Conservation (phyloP, 202 grass and related monocot species). For the Cymbopogon flexuosus region DNA sequence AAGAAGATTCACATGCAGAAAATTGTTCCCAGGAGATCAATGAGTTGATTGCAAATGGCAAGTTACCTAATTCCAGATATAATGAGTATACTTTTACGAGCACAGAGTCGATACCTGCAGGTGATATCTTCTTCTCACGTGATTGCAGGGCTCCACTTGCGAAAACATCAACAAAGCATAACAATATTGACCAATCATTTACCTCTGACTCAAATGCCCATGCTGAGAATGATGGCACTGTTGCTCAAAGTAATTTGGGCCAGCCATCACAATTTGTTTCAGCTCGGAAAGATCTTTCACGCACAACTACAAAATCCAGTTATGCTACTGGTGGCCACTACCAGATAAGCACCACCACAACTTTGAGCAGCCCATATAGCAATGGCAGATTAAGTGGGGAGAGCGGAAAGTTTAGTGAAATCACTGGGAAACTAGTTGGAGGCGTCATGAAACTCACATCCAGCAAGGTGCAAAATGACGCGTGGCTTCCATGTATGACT, state of each 20-base stretch:
- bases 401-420: slow-evolving; percentile 58
- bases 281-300: slow-evolving; percentile 34
- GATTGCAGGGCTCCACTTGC: slow-evolving; percentile 43
- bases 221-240: slow-evolving; percentile 1
- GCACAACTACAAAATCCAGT: slow-evolving; percentile 46
- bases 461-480: slow-evolving; percentile 52
- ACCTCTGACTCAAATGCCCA: slow-evolving; percentile 19
- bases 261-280: slow-evolving; percentile 36
- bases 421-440: slow-evolving; percentile 51
- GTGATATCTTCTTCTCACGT: slow-evolving; percentile 72
- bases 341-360: slow-evolving; percentile 29
- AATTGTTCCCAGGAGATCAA: slow-evolving; percentile 40
- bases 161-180: slow-evolving; percentile 38
- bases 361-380: slow-evolving; percentile 36
- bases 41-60: slow-evolving; percentile 40
- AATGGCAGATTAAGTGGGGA: slow-evolving; percentile 41
- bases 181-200: slow-evolving; percentile 25
- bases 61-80: slow-evolving; percentile 42
- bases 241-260: slow-evolving; percentile 33
- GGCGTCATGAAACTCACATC: slow-evolving; percentile 56
- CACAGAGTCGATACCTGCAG: slow-evolving; percentile 51
- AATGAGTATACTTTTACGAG: slow-evolving; percentile 56
- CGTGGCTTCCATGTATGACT: slow-evolving; percentile 56
- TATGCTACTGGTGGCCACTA: slow-evolving; percentile 34
- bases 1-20: slow-evolving; percentile 43